Conservation (phyloP, 345 rosid species). For the Populus nigra region DNA sequence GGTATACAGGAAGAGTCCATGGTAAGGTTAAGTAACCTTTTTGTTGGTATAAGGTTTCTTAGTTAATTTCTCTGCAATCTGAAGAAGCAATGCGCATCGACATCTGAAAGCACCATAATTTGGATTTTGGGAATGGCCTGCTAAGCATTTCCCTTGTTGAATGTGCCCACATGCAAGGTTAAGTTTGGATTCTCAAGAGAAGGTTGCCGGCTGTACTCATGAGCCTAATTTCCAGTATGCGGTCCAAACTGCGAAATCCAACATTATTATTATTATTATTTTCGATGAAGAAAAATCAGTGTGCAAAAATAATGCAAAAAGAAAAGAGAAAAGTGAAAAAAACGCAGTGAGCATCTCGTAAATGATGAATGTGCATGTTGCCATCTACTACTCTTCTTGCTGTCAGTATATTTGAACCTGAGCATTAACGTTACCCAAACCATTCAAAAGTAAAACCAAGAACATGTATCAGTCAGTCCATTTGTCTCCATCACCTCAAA, state of each 20-base stretch:
- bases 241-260: neutral
- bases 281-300: neutral
- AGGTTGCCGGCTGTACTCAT: neutral
- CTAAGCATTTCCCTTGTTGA: no score
- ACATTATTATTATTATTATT: no score
- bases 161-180: no score
- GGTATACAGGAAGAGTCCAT: no score
- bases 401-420: neutral
- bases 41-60: neutral
- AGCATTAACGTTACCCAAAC: neutral
- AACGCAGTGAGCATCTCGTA: neutral
- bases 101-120: neutral
- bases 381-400: neutral
- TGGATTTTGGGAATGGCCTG: neutral
- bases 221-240: neutral
- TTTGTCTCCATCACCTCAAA: neutral
- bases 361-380: neutral
- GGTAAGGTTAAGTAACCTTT: neutral
- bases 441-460: neutral
- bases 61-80: neutral
- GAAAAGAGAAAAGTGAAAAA: neutral
- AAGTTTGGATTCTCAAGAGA: neutral
- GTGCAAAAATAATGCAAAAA: neutral
- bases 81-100: neutral
- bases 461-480: neutral